A percentile compares a stretch with the other conserved stretches of the same genome.
phyloP scores from a whole-genome alignment of 2,329 filamentous ascomycete genomes.

The Aureobasidium sp. region DNA sequence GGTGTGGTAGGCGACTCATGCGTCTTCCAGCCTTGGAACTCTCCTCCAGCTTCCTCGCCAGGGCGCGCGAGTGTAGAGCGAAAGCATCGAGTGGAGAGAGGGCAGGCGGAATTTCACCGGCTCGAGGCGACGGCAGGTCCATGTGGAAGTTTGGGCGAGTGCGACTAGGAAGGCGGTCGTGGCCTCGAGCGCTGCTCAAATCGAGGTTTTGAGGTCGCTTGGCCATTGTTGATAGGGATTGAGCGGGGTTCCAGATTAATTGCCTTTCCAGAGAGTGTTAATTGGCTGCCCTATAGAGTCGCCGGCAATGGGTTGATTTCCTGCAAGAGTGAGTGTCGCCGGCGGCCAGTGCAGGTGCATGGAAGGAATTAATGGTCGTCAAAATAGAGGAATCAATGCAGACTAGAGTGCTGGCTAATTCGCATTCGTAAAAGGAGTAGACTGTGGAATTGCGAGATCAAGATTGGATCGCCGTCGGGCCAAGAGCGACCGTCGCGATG shows the following conservation, averaged over 20 bases:
- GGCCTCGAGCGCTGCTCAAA: slow-evolving; percentile 12
- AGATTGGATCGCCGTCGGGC: neutral
- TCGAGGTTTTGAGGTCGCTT: slow-evolving; percentile 17
- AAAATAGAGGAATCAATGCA: neutral
- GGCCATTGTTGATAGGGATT: slow-evolving; percentile 14
- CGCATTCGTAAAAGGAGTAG: slow-evolving; percentile 1
- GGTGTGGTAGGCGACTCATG: slow-evolving; percentile 75
- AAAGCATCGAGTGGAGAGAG: slow-evolving; percentile 93
- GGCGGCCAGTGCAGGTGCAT: neutral
- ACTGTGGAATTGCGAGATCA: slow-evolving; percentile 1
- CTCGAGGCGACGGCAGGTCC: slow-evolving; percentile 39
- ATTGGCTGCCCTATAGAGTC: slow-evolving; percentile 1
- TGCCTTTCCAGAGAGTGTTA: slow-evolving; percentile 4
- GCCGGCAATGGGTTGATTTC: neutral
- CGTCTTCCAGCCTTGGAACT: slow-evolving; percentile 60
- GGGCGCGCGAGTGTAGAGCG: slow-evolving; percentile 77
- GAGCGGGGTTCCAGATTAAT: slow-evolving; percentile 10
- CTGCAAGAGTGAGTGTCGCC: neutral
- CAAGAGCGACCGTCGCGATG: slow-evolving; percentile 8
- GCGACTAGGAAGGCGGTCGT: slow-evolving; percentile 20
- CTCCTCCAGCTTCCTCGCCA: slow-evolving; percentile 81
- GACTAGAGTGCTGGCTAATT: neutral
- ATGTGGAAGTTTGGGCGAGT: slow-evolving; percentile 20
- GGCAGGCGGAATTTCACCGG: slow-evolving; percentile 66
- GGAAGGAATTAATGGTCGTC: neutral